These are phyloP conservation scores for Zygotorulaspora florentina DNA, from an alignment of 805 yeast genomes.

Conservation along the genomic window DNA sequence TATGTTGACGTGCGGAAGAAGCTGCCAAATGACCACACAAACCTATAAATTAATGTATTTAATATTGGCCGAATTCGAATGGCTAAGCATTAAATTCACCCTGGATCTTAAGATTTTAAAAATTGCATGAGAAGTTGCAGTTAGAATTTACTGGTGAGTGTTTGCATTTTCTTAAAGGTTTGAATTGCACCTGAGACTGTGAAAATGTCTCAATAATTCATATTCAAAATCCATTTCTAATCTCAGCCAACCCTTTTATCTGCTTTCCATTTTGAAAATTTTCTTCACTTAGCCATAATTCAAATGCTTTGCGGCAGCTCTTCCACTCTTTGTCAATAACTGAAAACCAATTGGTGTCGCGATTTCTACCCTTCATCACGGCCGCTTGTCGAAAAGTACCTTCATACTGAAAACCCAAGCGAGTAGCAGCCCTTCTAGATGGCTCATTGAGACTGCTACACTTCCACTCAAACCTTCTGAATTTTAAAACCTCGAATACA, in stretches of 20 bases:
- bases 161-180: too few species aligned
- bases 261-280: conserved; percentile 23
- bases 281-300: conserved; percentile 24
- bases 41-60: too few species aligned
- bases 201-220: too few species aligned
- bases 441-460: conserved; percentile 33
- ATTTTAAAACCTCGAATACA: conserved; percentile 29
- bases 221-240: neutral
- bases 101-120: too few species aligned
- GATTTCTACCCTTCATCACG: conserved; percentile 27
- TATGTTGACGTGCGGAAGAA: too few species aligned
- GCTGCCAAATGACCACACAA: too few species aligned
- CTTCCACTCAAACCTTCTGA: conserved; percentile 37
- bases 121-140: too few species aligned
- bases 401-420: conserved; percentile 34
- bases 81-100: too few species aligned
- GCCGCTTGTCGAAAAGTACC: conserved; percentile 32
- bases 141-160: too few species aligned
- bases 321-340: conserved; percentile 34
- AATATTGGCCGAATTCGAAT: too few species aligned
- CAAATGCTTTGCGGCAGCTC: conserved; percentile 19
- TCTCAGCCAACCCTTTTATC: conserved; percentile 4
- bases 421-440: conserved; percentile 30
- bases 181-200: too few species aligned
- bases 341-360: conserved; percentile 35